These are phyloP conservation scores for Penicillium flavigenum DNA, from an alignment of 495 filamentous ascomycete genomes.

Conservation along the genomic window DNA sequence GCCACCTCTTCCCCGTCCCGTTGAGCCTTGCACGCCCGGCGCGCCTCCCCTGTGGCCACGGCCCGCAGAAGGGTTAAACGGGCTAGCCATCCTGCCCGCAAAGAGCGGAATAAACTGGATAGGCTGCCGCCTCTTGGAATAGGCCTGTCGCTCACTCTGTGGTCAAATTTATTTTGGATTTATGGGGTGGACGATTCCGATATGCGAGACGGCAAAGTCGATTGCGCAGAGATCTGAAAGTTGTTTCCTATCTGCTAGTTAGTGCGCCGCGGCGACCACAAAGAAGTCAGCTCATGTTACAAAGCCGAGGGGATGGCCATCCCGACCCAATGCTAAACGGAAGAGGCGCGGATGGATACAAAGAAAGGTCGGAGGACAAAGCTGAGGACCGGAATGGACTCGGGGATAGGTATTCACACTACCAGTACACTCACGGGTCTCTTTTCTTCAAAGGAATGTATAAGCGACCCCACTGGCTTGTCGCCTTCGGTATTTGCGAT, in stretches of 20 bases:
- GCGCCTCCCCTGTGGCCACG: conserved; percentile 32
- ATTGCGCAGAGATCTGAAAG: conserved; percentile 1
- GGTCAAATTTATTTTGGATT: not conserved
- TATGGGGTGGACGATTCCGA: not conserved
- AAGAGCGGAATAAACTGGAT: conserved; percentile 25
- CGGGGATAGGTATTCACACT: not conserved
- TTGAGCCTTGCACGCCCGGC: conserved; percentile 14
- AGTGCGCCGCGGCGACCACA: conserved; percentile 22
- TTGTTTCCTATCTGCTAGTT: conserved; percentile 12
- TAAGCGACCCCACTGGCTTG: not conserved
- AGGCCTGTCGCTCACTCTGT: conserved; percentile 1
- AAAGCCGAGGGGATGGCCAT: conserved; percentile 3
- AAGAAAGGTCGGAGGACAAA: conserved; percentile 2
- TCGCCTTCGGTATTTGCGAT: conserved; percentile 4
- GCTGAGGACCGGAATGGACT: not conserved
- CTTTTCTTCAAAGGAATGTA: not conserved
- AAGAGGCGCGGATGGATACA: conserved; percentile 1
- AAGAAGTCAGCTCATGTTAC: conserved; percentile 22
- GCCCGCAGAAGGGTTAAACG: conserved; percentile 37
- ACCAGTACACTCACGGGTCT: not conserved
- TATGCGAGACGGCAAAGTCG: conserved; percentile 3
- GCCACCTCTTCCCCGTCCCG: conserved; percentile 34
- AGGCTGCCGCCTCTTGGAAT: conserved; percentile 11
- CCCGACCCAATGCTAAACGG: not conserved
- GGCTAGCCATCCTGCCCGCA: conserved; percentile 42